phyloP scores from a whole-genome alignment of 352 stramenopile genomes.

The Discostella stelligera region DNA sequence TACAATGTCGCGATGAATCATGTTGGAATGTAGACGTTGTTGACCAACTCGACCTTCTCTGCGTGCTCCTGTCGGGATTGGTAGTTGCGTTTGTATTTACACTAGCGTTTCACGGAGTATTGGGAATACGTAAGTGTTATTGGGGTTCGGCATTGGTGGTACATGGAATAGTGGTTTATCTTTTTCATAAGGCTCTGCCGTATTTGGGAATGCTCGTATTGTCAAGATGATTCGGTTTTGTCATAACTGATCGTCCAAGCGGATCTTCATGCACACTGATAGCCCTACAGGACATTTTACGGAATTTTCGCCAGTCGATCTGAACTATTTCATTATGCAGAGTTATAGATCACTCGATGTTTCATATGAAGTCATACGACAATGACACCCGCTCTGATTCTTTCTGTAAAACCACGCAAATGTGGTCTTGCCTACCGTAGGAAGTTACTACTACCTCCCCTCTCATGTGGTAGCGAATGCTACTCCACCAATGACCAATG shows the following conservation, averaged over 20 bases:
- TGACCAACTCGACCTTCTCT: conserved; percentile 29
- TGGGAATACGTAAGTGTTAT: conserved; percentile 30
- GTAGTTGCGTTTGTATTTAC: conserved; percentile 53
- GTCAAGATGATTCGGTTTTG: neutral
- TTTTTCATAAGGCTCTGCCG: conserved; percentile 25
- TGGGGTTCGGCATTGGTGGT: conserved; percentile 29
- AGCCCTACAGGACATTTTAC: no score
- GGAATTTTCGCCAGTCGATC: neutral
- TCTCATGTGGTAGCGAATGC: conserved; percentile 37
- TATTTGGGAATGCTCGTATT: conserved; percentile 22
- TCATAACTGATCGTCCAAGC: no score
- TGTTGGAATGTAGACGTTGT: conserved; percentile 38
- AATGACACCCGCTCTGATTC: no score
- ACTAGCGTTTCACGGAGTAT: conserved; percentile 37
- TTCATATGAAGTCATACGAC: no score
- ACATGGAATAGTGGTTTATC: conserved; percentile 26
- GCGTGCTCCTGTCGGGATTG: conserved; percentile 27
- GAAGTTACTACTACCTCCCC: no score
- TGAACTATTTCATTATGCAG: no score
- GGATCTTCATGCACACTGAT: no score
- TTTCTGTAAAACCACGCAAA: no score
- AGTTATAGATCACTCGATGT: neutral
- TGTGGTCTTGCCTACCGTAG: no score
- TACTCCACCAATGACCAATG: conserved; percentile 63
- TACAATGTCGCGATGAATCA: conserved; percentile 10